Evolutionary conservation across 1,284 basidiomycete species (phyloP).

Genomic region (Wallemia hederae): DNA sequence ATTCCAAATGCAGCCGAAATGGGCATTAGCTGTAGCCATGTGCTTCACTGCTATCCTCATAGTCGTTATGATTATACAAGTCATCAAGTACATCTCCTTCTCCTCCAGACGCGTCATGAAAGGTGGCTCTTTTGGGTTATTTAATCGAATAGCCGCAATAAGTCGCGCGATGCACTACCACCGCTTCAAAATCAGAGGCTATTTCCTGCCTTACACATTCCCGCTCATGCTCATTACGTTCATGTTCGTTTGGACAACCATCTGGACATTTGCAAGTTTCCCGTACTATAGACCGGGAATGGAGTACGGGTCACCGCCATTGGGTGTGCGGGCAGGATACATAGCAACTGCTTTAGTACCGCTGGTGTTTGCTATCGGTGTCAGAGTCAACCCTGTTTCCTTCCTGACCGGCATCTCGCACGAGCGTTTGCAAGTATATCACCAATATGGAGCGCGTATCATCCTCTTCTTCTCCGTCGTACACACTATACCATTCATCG

Average conservation of each 20-base stretch:
- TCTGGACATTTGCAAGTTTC: not conserved
- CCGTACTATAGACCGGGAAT: not conserved
- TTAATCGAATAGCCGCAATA: not conserved
- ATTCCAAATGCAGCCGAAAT: not conserved
- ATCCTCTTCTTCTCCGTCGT: constrained; percentile 11
- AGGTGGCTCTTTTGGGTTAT: not conserved
- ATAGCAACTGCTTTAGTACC: not conserved
- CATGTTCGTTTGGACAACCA: constrained; percentile 1
- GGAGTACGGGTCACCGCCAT: not conserved
- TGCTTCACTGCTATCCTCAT: not conserved
- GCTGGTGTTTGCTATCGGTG: not conserved
- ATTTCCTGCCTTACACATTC: not conserved
- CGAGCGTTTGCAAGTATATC: constrained; percentile 12
- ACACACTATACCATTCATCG: constrained; percentile 12
- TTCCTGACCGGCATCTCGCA: constrained; percentile 10
- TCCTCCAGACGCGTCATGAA: not conserved
- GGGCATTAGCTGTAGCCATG: not conserved
- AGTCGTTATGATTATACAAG: not conserved
- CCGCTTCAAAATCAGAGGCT: not conserved
- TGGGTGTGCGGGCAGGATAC: not conserved
- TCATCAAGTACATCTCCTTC: not conserved
- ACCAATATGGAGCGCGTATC: constrained; percentile 11
- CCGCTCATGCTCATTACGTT: not conserved
- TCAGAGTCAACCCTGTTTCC: constrained; percentile 9
- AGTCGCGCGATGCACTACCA: not conserved